Evolutionary conservation across 768 basidiomycete species (phyloP), one percentile per base, ranked within the genome.

Genomic region (Boletus tomentosulus): DNA sequence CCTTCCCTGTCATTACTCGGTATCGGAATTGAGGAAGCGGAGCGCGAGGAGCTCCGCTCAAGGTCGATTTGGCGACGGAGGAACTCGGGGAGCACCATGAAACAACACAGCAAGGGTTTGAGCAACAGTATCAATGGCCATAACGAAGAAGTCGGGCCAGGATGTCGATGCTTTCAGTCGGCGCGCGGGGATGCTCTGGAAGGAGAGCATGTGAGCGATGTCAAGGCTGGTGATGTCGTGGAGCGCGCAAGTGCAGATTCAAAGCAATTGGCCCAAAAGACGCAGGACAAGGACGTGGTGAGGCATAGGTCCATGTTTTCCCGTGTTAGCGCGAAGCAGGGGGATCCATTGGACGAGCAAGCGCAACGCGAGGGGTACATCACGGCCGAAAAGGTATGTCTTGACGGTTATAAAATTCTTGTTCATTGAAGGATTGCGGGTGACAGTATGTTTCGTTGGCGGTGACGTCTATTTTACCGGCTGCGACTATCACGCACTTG

Each of bases 271-370:
- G 3, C 2, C 15, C 13, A 19, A 6, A 41, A 30, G 11, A 15
- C 28, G 10, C 41, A 43, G 1, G 50, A 54, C 4, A 65, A 67
- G 8, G 67, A 71, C 3, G 62, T 63, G 4, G 66, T 65, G 44
- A 72, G 73, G 52, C 70, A 69, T 37, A 68, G 65, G 7, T 59
- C 58, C 4, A 6, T 57, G 13, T 54, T 66, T 37, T 55, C 45
- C 15, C 64, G 53, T 13, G 45, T 34, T 22, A 53, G 69, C 61
- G 27, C 71, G 66, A 69, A 62, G 61, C 51, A 58, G 6, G 42
- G 37, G 10, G 45, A 37, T 9, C 28, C 15, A 5, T 41, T n/a
- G 16, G 42, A 55, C 9, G 53, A 58, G 10, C 56, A 53, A 27
- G 39, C 37, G 5, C 59, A 64, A 27, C 52, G 24, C 43, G 59